A percentile compares a stretch with the other conserved stretches of the same genome.
Evolutionary conservation across 179 eudicot species (phyloP).

Genomic region (Carnegiea gigantea): DNA sequence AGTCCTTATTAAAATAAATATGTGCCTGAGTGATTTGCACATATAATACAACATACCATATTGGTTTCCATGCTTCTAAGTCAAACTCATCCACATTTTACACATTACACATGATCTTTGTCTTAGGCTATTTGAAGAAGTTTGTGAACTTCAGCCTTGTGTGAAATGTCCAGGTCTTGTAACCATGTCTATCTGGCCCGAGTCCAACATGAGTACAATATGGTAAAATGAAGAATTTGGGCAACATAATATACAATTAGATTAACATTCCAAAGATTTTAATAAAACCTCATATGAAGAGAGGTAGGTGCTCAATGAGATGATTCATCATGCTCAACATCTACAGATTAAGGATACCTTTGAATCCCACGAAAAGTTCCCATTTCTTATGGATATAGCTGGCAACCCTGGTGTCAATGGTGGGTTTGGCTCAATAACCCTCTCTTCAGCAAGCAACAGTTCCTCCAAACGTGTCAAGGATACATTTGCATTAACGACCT

Average conservation of each 20-base stretch:
- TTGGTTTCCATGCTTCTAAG: no score
- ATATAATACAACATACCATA: no score
- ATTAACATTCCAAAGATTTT: neutral
- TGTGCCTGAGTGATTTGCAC: no score
- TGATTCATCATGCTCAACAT: neutral
- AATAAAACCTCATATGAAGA: neutral
- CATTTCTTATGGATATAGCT: slow-evolving; percentile 66
- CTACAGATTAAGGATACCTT: slow-evolving; percentile 39
- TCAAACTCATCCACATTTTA: no score
- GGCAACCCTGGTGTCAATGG: slow-evolving; percentile 69
- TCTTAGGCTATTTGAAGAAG: neutral
- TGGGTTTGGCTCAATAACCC: slow-evolving; percentile 71
- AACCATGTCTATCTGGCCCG: neutral
- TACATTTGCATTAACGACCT: slow-evolving; percentile 89
- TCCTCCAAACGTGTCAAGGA: slow-evolving; percentile 82
- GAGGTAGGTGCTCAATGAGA: neutral
- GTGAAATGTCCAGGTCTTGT: neutral
- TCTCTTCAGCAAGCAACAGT: slow-evolving; percentile 74
- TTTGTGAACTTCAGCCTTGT: neutral
- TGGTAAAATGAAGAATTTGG: neutral
- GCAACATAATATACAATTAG: neutral
- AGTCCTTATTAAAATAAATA: no score
- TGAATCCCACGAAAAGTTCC: slow-evolving; percentile 76
- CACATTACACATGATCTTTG: no score
- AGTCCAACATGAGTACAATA: neutral